Evolutionary conservation across 495 filamentous ascomycete species (phyloP).

Genomic region (Sphaerosporella brunnea): DNA sequence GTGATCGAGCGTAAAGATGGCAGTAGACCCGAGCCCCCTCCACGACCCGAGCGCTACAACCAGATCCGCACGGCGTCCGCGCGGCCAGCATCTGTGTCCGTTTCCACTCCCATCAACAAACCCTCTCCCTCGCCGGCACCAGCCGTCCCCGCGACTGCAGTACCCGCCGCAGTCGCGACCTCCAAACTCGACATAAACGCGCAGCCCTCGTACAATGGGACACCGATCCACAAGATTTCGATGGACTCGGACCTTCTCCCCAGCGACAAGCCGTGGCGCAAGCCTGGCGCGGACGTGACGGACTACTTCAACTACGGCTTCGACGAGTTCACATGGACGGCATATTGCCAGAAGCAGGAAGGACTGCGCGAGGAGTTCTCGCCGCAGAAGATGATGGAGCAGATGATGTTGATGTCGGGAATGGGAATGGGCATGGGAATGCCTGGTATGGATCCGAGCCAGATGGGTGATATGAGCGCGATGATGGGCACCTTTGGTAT

Average conservation of each 20-base stretch:
- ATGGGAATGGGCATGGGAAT: conserved; percentile 48
- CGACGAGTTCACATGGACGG: conserved; percentile 96
- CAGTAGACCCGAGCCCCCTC: conserved; percentile 47
- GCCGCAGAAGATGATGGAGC: conserved; percentile 71
- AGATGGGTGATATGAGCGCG: conserved; percentile 22
- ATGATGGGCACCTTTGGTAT: conserved; percentile 16
- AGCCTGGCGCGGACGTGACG: conserved; percentile 82
- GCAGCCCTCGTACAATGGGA: conserved; percentile 65
- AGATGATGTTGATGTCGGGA: conserved; percentile 67
- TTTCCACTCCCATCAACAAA: conserved; percentile 6
- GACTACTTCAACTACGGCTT: conserved; percentile 99
- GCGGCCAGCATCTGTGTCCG: conserved; percentile 29
- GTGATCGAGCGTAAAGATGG: conserved; percentile 76
- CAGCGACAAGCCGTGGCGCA: conserved; percentile 76
- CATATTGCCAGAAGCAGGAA: conserved; percentile 81
- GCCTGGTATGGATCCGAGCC: conserved; percentile 39
- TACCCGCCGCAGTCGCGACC: conserved; percentile 39
- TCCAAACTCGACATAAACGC: conserved; percentile 71
- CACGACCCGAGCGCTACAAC: conserved; percentile 37
- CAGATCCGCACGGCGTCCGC: conserved; percentile 52
- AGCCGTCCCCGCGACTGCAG: conserved; percentile 27
- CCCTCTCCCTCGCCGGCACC: conserved; percentile 10
- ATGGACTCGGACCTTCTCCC: conserved; percentile 45
- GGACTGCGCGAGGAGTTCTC: conserved; percentile 49
- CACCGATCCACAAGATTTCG: conserved; percentile 67